Evolutionary conservation across 73 alveolate species (phyloP).

Genomic region (Effrenium voratum): DNA sequence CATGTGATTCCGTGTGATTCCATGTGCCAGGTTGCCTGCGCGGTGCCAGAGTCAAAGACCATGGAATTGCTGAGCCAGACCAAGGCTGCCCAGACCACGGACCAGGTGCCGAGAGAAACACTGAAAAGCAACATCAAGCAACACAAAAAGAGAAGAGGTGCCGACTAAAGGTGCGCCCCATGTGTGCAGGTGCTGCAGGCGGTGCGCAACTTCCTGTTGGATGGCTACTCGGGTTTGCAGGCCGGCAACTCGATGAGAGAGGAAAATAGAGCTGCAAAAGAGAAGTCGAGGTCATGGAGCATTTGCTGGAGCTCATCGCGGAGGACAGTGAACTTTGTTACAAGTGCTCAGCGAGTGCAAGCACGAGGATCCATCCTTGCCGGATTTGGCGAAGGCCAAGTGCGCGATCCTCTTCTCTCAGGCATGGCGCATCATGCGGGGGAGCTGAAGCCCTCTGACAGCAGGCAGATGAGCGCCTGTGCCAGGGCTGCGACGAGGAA

Average conservation of each 20-base stretch:
- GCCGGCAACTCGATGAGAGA: not conserved
- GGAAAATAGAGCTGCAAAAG: not conserved
- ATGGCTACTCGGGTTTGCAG: conserved; percentile 89
- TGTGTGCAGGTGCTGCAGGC: conserved; percentile 49
- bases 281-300: conserved; percentile 55
- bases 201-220: conserved; percentile 51
- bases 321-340: not conserved
- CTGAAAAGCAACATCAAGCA: not conserved
- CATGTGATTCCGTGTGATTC: not conserved
- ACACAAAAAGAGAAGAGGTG: not conserved
- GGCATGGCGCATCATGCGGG: not conserved
- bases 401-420: conserved; percentile 66
- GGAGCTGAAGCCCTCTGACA: not conserved
- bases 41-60: conserved; percentile 65
- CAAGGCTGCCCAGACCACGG: conserved; percentile 18
- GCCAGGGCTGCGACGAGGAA: conserved; percentile 89
- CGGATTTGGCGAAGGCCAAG: conserved; percentile 48
- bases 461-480: conserved; percentile 69
- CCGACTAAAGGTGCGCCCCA: not conserved
- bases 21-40: conserved; percentile 47
- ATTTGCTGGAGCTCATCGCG: conserved; percentile 67
- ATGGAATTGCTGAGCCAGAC: conserved; percentile 16
- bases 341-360: not conserved
- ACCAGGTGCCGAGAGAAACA: not conserved
- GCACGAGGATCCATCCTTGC: not conserved